Evolutionary conservation across 495 filamentous ascomycete species (phyloP), one percentile per base, ranked within the genome.

Genomic region (Massariosphaeria phaeospora): DNA sequence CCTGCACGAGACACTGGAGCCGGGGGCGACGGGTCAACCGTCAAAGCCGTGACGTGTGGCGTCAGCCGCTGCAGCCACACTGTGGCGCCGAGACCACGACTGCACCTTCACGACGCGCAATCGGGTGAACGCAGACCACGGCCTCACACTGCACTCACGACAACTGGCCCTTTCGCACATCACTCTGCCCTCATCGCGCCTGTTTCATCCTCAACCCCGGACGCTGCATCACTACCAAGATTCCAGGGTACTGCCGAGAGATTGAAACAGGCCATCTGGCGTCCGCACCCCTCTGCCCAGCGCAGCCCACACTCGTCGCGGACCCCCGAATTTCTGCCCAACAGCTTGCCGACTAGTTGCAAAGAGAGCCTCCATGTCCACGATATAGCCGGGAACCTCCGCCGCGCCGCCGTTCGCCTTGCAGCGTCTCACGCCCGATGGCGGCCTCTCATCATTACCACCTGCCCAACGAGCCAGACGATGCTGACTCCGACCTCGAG

Each of bases 401-500:
- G 15, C 9, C 11, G 17, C 26, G 21, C 43, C 43, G 15, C 43
- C 46, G 40, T 40, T 23, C 7, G 17, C 33, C 20, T 11, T 27
- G 17, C 26, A 50, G n/a, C 36, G 18, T 20, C 41, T 27, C 48
- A 67, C 67, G 67, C 64, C 51, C 55, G 58, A 72, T 72, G 70
- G 57, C 57, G 17, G 53, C 46, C n/a, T 52, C 64, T 42, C 59
- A 69, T 51, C 57, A 58, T 57, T 66, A 66, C 52, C 60, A 68
- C 57, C 54, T 63, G 42, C 63, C 65, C 34, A 59, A 66, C 36
- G 55, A 64, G 12, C 65, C 62, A 26, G 56, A 66, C 59, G 53
- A 60, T 24, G 35, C 50, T 42, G 48, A 61, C 30, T 63, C 63
- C 45, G 69, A 72, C 62, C 50, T 61, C 34, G 69, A 71, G 34